Evolutionary conservation across 2,329 filamentous ascomycete species (phyloP).

Genomic region (Talaromyces sp.): DNA sequence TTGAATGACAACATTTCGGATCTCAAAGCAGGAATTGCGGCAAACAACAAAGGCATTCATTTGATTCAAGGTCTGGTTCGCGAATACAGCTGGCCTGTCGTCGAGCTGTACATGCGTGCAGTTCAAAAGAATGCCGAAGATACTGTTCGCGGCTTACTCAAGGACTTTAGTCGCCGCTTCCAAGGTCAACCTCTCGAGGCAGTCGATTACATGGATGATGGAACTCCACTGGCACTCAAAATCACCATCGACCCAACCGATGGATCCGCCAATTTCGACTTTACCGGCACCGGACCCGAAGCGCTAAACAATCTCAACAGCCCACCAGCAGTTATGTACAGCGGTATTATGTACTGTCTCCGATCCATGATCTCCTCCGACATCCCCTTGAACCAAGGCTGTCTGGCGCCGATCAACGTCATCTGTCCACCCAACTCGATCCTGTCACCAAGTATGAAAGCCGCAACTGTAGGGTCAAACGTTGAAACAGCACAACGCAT

Average conservation of each 20-base stretch:
- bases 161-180: constrained; percentile 66
- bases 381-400: constrained; percentile 84
- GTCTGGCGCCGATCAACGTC: constrained; percentile 71
- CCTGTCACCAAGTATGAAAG: constrained; percentile 69
- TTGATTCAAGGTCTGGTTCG: constrained; percentile 70
- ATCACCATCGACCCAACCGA: constrained; percentile 71
- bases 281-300: constrained; percentile 73
- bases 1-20: constrained; percentile 82
- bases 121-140: constrained; percentile 79
- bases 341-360: constrained; percentile 81
- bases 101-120: constrained; percentile 78
- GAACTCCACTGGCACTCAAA: constrained; percentile 70
- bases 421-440: constrained; percentile 68
- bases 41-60: constrained; percentile 80
- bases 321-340: constrained; percentile 76
- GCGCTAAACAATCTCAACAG: constrained; percentile 79
- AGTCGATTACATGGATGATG: constrained; percentile 83
- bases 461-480: constrained; percentile 80
- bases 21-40: constrained; percentile 80
- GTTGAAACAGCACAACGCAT: constrained; percentile 76
- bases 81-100: constrained; percentile 66
- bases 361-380: constrained; percentile 76
- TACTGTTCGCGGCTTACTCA: constrained; percentile 70
- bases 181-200: constrained; percentile 68
- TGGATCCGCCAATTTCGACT: constrained; percentile 75